Conservation (phyloP, 768 basidiomycete genomes). For the Boletus fagicola region DNA sequence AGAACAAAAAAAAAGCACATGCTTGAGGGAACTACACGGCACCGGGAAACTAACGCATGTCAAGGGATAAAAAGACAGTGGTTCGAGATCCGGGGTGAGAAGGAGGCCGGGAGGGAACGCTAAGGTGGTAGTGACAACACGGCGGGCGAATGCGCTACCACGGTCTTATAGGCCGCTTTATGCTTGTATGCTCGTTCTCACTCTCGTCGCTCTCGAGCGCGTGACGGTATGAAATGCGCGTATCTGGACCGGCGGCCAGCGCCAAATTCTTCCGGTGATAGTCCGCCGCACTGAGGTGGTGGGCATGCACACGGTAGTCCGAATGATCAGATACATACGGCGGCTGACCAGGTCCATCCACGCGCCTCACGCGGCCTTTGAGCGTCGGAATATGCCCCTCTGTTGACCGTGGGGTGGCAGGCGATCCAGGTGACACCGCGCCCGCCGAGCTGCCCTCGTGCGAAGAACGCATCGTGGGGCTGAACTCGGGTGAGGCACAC, state of each 20-base stretch:
- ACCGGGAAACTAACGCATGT: neutral
- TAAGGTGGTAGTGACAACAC: neutral
- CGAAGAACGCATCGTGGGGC: conserved; percentile 32
- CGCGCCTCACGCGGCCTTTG: conserved; percentile 10
- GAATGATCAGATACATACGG: conserved; percentile 10
- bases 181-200: conserved; percentile 33
- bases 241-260: conserved; percentile 24
- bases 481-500: conserved; percentile 19
- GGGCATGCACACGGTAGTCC: conserved; percentile 15
- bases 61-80: neutral
- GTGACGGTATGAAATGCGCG: conserved; percentile 27
- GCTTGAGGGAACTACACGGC: neutral
- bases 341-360: conserved; percentile 13
- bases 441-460: conserved; percentile 48
- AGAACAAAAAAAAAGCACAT: neutral
- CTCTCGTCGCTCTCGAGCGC: conserved; percentile 35
- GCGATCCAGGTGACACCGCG: conserved; percentile 49
- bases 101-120: neutral
- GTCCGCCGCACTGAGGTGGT: conserved; percentile 9
- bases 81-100: neutral
- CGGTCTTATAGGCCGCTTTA: conserved; percentile 43
- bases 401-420: conserved; percentile 52
- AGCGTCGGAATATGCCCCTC: conserved; percentile 18
- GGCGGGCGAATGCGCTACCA: conserved; percentile 35
- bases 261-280: conserved; percentile 17